Evolutionary conservation across 1,139 yeast species (phyloP).

Genomic region (Blastobotrys apis): DNA sequence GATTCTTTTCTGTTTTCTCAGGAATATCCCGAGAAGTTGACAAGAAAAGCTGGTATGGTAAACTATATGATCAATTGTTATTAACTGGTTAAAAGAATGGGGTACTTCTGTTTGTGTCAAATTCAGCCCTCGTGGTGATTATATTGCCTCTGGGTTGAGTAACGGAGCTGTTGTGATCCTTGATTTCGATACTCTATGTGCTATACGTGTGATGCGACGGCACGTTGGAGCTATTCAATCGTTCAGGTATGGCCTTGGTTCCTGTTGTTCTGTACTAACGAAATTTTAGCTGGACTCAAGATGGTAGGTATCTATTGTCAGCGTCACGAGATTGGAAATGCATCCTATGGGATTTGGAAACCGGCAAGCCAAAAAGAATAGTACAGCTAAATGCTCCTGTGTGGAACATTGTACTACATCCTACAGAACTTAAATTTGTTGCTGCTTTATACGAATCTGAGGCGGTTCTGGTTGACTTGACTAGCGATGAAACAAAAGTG

Average conservation of each 20-base stretch:
- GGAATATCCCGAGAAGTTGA: conserved; percentile 83
- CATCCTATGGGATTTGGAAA: conserved; percentile 71
- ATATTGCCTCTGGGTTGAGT: conserved; percentile 77
- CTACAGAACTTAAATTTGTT: conserved; percentile 46
- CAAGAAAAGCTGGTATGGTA: conserved; percentile 27
- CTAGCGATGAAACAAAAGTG: conserved; percentile 18
- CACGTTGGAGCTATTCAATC: conserved; percentile 77
- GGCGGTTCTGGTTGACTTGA: conserved; percentile 32
- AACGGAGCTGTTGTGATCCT: conserved; percentile 77
- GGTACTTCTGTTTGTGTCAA: conserved; percentile 74
- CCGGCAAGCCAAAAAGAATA: conserved; percentile 42
- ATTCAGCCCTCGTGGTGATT: conserved; percentile 77
- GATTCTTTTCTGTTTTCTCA: conserved; percentile 92
- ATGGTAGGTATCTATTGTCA: conserved; percentile 67
- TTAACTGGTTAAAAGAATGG: conserved; percentile 15
- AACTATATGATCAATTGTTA: no score
- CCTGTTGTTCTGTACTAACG: not conserved
- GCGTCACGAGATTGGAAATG: conserved; percentile 85
- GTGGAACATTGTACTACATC: conserved; percentile 65
- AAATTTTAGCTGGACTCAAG: conserved; percentile 56
- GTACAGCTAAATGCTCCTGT: conserved; percentile 63
- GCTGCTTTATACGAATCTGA: conserved; percentile 41
- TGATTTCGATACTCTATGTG: conserved; percentile 66
- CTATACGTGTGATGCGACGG: conserved; percentile 50
- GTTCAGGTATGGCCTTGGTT: conserved; percentile 33